A percentile compares a stretch with the other conserved stretches of the same genome.
Evolutionary conservation across 169 alveolate genomes (phyloP).

Genomic region (Plasmodium gonderi): DNA sequence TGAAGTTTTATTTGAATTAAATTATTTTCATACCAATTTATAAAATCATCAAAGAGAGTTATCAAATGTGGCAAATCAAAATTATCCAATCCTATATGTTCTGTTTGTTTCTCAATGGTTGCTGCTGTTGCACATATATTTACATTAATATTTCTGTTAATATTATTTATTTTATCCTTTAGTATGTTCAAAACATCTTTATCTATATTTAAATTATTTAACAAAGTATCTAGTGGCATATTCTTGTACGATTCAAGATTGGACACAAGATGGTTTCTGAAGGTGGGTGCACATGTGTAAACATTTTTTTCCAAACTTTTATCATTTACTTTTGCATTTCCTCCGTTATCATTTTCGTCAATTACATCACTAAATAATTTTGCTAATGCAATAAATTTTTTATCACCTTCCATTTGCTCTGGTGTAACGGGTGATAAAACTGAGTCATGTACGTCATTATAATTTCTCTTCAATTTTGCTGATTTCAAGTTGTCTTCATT

Average conservation of each 20-base stretch:
- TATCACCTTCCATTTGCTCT: conserved; percentile 18
- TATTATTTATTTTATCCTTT: conserved; percentile 72
- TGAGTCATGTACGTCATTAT: neutral
- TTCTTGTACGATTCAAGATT: conserved; percentile 45
- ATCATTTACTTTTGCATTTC: neutral
- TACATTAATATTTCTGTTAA: conserved; percentile 65
- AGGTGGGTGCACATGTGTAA: neutral
- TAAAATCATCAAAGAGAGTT: conserved; percentile 40
- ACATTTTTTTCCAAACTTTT: neutral
- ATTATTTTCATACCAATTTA: conserved; percentile 74
- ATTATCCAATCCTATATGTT: conserved; percentile 18
- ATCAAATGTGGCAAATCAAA: conserved; percentile 16
- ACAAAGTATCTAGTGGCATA: conserved; percentile 63
- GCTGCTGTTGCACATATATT: conserved; percentile 20
- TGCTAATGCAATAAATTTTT: conserved; percentile 49
- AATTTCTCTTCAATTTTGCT: conserved; percentile 28
- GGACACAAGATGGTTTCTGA: neutral
- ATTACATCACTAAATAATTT: conserved; percentile 65
- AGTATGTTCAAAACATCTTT: conserved; percentile 35
- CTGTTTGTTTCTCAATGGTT: conserved; percentile 14
- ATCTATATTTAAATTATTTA: conserved; percentile 68
- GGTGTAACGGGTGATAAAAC: neutral
- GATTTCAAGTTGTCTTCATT: neutral
- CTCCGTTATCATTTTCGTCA: conserved; percentile 42
- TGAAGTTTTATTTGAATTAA: conserved; percentile 62